These are phyloP conservation scores for Candida nemodendra DNA, from an alignment of 805 yeast species.

Conservation along the genomic window DNA sequence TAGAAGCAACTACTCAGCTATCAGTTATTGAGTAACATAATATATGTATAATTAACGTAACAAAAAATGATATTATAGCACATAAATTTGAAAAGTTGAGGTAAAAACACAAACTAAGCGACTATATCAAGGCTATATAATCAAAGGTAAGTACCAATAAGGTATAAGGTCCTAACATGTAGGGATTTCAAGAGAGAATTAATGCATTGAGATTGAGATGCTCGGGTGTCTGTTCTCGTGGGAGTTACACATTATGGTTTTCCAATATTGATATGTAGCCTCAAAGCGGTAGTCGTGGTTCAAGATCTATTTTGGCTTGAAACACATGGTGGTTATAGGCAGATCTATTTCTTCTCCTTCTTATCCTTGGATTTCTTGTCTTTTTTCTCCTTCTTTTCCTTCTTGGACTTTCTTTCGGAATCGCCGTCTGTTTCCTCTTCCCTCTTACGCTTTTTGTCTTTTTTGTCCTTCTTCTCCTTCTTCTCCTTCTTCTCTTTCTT, in stretches of 20 bases:
- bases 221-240: slow-evolving; percentile 3
- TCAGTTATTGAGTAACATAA: too few relatives aligned
- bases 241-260: slow-evolving; percentile 1
- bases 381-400: slow-evolving; percentile 18
- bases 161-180: too few relatives aligned
- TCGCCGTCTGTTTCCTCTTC: slow-evolving; percentile 26
- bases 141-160: not conserved
- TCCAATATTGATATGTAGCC: too few relatives aligned
- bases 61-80: too few relatives aligned
- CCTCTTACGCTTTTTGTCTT: slow-evolving; percentile 15
- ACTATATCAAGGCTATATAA: slow-evolving; percentile 6
- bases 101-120: slow-evolving; percentile 5
- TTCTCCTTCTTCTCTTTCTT: slow-evolving; percentile 24
- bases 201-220: slow-evolving; percentile 1
- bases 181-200: too few relatives aligned
- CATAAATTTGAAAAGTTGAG: too few relatives aligned
- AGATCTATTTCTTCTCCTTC: slow-evolving; percentile 18
- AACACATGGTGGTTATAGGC: too few relatives aligned
- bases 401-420: slow-evolving; percentile 19
- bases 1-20: too few relatives aligned
- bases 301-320: too few relatives aligned
- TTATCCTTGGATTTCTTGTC: slow-evolving; percentile 29
- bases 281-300: too few relatives aligned
- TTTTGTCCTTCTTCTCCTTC: slow-evolving; percentile 22
- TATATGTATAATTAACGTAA: too few relatives aligned